phyloP scores from a whole-genome alignment of 2,329 filamentous ascomycete species.

The Xylaria sp. region DNA sequence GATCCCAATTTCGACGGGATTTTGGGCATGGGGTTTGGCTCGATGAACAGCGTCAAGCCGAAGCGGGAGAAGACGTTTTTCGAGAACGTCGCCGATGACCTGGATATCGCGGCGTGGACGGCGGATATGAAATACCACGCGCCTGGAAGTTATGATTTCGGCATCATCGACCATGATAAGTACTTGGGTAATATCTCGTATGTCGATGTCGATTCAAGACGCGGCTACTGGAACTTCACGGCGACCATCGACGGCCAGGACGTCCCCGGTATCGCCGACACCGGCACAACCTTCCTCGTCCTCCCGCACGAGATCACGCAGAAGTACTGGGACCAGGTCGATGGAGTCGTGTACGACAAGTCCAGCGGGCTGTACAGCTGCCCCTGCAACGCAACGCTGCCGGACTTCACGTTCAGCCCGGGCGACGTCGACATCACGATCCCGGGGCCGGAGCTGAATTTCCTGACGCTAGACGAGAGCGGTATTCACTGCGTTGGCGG shows the following conservation, averaged over 20 bases:
- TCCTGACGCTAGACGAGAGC: background rate
- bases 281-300: slow-evolving; percentile 59
- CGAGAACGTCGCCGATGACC: slow-evolving; percentile 30
- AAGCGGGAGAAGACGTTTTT: slow-evolving; percentile 33
- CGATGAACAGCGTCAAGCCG: slow-evolving; percentile 32
- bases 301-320: slow-evolving; percentile 48
- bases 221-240: slow-evolving; percentile 36
- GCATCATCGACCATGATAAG: slow-evolving; percentile 32
- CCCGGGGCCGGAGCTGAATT: background rate
- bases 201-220: slow-evolving; percentile 30
- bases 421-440: background rate
- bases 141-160: slow-evolving; percentile 38
- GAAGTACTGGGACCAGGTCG: slow-evolving; percentile 45
- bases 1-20: slow-evolving; percentile 32
- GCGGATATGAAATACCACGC: slow-evolving; percentile 31
- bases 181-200: slow-evolving; percentile 34
- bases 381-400: slow-evolving; percentile 33
- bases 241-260: slow-evolving; percentile 24
- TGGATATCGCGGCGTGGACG: slow-evolving; percentile 33
- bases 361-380: slow-evolving; percentile 42
- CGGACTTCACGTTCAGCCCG: background rate
- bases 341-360: slow-evolving; percentile 38
- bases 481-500: background rate
- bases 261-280: slow-evolving; percentile 45
- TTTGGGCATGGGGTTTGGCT: slow-evolving; percentile 33